phyloP scores from a whole-genome alignment of 306 rosid genomes.

The Arachis hypogaea region DNA sequence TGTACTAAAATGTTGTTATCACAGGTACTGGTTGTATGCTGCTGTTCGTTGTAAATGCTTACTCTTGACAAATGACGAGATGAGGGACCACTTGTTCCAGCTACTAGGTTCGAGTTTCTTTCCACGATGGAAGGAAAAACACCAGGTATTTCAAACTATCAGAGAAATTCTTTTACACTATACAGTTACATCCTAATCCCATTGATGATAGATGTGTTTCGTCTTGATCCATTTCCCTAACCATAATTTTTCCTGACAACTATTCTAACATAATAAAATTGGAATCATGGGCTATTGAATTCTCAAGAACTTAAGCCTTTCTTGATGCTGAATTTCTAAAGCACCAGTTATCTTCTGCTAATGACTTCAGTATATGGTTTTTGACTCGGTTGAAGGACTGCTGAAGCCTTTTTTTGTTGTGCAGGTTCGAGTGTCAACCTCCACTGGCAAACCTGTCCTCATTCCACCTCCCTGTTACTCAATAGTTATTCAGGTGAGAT shows the following conservation, averaged over 20 bases:
- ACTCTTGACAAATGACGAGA: constrained; percentile 90
- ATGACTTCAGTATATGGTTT: constrained; percentile 17
- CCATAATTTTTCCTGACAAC: not conserved
- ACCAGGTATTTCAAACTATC: constrained; percentile 69
- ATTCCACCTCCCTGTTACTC: constrained; percentile 84
- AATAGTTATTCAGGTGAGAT: constrained; percentile 78
- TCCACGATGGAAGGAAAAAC: constrained; percentile 96
- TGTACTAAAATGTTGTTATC: constrained; percentile 22
- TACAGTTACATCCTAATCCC: constrained; percentile 18
- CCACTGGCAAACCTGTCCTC: constrained; percentile 48
- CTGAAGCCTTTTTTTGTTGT: constrained; percentile 24
- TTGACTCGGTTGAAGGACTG: constrained; percentile 11
- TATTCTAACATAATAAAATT: not conserved
- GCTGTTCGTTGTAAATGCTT: constrained; percentile 82
- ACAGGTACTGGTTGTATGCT: constrained; percentile 96
- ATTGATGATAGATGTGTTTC: constrained; percentile 17
- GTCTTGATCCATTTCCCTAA: constrained; percentile 28
- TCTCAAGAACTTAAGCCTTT: constrained; percentile 25
- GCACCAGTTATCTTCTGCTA: constrained; percentile 23
- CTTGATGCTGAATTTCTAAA: constrained; percentile 9
- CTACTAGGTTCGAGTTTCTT: constrained; percentile 86
- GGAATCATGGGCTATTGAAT: not conserved
- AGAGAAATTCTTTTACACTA: constrained; percentile 12
- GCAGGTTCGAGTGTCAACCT: constrained; percentile 71
- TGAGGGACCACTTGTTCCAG: constrained; percentile 97